Conservation (phyloP, 495 filamentous ascomycete species). For the Daldinia concentrica region DNA sequence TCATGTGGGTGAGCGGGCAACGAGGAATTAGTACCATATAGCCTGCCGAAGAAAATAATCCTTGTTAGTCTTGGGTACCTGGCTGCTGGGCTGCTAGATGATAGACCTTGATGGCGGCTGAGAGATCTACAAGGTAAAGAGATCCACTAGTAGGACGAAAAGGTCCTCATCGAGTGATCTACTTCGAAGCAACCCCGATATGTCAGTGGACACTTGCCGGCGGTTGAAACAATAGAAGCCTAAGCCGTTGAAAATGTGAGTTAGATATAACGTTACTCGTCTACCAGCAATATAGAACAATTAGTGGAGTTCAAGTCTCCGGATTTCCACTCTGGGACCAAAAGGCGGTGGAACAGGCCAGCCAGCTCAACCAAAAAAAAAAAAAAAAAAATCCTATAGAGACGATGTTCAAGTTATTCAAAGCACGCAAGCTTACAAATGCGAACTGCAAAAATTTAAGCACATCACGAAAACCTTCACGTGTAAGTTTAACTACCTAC, state of each 20-base stretch:
- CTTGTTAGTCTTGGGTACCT: background rate
- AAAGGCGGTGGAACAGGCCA: constrained; percentile 12
- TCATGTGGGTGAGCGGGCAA: background rate
- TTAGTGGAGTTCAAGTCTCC: constrained; percentile 1
- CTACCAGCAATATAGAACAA: constrained; percentile 1
- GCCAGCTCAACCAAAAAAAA: too few relatives aligned
- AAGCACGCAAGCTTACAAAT: constrained; percentile 11
- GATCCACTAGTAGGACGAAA: constrained; percentile 11
- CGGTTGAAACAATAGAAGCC: background rate
- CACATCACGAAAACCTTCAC: background rate
- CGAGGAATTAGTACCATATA: constrained; percentile 13
- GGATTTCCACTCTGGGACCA: background rate
- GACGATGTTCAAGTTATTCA: background rate
- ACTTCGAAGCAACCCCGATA: background rate
- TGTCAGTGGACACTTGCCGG: background rate
- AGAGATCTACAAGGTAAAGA: constrained; percentile 8
- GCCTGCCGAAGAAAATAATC: constrained; percentile 1
- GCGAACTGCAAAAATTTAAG: constrained; percentile 3
- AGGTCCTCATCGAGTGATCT: constrained; percentile 10
- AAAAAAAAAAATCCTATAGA: background rate
- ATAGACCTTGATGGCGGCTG: constrained; percentile 31
- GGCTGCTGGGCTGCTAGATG: background rate
- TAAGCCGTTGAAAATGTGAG: background rate
- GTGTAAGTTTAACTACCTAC: background rate
- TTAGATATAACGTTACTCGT: constrained; percentile 5